Evolutionary conservation across 768 basidiomycete species (phyloP).

Genomic region (Leccinum aurantiacum): DNA sequence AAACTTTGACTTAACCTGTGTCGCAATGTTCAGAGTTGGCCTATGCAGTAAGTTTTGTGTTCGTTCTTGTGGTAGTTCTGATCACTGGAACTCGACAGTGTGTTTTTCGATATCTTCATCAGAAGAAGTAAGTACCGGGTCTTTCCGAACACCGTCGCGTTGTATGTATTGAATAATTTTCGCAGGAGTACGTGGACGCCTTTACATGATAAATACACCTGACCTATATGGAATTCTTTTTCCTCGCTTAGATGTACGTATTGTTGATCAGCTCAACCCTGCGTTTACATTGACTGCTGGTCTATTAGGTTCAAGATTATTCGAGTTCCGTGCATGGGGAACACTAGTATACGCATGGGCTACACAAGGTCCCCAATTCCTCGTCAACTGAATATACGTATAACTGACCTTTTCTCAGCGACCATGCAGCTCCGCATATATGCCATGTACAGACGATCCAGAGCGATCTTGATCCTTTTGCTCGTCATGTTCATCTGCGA

Average conservation of each 20-base stretch:
- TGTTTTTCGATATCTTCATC: conserved; percentile 22
- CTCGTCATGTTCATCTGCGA: conserved; percentile 24
- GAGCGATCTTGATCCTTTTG: conserved; percentile 18
- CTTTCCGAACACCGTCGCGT: background rate
- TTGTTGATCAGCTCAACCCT: background rate
- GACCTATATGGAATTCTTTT: background rate
- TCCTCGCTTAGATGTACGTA: conserved; percentile 23
- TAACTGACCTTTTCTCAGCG: conserved; percentile 16
- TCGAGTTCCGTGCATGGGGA: conserved; percentile 34
- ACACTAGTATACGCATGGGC: conserved; percentile 32
- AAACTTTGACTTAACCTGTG: background rate
- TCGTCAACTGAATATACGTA: background rate
- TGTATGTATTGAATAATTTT: conserved; percentile 3
- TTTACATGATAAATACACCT: conserved; percentile 1
- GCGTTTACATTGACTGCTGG: background rate
- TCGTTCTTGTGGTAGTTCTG: background rate
- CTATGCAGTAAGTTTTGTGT: conserved; percentile 20
- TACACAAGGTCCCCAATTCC: conserved; percentile 28
- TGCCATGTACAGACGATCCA: conserved; percentile 33
- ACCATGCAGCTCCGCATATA: conserved; percentile 37
- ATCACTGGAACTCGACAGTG: conserved; percentile 11
- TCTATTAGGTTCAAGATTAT: conserved; percentile 13
- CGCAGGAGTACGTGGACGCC: conserved; percentile 25
- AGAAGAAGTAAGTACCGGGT: conserved; percentile 13
- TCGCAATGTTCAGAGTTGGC: conserved; percentile 13